Percentiles rank a stretch among this genome's conserved stretches.
Conservation (phyloP, 2,329 filamentous ascomycete genomes). For the Passalora sequoiae region DNA sequence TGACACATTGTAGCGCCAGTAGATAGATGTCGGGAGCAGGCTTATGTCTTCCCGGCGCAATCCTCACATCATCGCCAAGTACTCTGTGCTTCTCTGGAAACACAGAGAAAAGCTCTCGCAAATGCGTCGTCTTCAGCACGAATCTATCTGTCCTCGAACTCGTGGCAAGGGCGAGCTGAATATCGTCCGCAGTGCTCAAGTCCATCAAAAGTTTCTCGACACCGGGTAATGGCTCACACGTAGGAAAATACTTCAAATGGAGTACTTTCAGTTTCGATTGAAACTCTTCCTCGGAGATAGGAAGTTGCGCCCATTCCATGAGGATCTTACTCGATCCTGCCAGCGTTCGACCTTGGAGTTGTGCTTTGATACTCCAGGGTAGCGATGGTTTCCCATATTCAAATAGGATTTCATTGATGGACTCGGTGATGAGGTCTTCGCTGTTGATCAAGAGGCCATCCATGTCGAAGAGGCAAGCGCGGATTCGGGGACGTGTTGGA, state of each 20-base stretch:
- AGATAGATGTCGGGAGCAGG: conserved; percentile 88
- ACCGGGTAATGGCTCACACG: conserved; percentile 67
- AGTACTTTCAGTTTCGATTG: conserved; percentile 53
- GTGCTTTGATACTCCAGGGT: conserved; percentile 86
- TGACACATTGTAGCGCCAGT: conserved; percentile 74
- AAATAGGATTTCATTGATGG: conserved; percentile 72
- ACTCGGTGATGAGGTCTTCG: conserved; percentile 77
- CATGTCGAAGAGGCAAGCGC: conserved; percentile 95
- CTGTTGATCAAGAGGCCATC: conserved; percentile 92
- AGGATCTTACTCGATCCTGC: conserved; percentile 57
- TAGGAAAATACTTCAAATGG: conserved; percentile 66
- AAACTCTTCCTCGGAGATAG: conserved; percentile 66
- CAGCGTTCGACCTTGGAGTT: conserved; percentile 62
- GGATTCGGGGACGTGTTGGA: no score
- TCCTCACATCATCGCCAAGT: conserved; percentile 76
- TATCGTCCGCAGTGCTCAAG: conserved; percentile 49
- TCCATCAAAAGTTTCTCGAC: conserved; percentile 53
- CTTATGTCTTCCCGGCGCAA: conserved; percentile 70
- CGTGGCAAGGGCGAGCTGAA: conserved; percentile 82
- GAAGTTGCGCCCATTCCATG: conserved; percentile 75
- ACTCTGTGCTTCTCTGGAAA: conserved; percentile 66
- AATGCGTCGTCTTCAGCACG: conserved; percentile 62
- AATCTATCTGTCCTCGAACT: conserved; percentile 68
- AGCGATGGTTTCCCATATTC: conserved; percentile 66
- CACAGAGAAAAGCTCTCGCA: conserved; percentile 46